Base-by-base conservation (phyloP, 1,139 yeast species). In the Pichia sp. region DNA sequence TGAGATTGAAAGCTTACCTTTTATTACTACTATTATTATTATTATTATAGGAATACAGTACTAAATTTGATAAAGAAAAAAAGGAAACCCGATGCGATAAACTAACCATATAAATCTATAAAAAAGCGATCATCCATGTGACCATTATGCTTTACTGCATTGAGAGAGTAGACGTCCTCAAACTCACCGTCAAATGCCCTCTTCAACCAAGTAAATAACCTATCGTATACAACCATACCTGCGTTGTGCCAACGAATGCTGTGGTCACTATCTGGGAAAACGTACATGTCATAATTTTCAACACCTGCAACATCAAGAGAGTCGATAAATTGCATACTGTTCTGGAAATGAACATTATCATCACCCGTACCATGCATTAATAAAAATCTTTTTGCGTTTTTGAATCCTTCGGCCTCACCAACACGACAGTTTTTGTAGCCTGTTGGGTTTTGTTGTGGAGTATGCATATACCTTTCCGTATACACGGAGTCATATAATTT, bases 291-390 rank as follows among this genome's bases (percentile, higher is more conserved):
- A 62, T 81, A 87, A 68, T 87, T 87, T 62, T 85, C 89, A 44
- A 86, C 76, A 5, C 73, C 75, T 10, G 72, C 78, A 53, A 83
- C 64, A 64, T 86, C 80, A 58, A 86, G 75, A 58, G 77, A 74
- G 65, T 87, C 93, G 53, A 87, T 66, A 26, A 87, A 72, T 65
- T 81, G 82, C 59, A 85, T 75, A 26, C 86, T 74, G 69, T 87
- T 84, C 66, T 87, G 95, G 66, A 85, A 79, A 68, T 87, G 95
- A 44, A 87, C 95, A 60, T 87, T 87, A 67, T 87, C 95, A 68
- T 87, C 95, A 19, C 92, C 93, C 1, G 88, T 80, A 8, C 95
- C 95, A 68, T 87, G 95, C 76, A 86, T 84, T 51, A 87, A 68
- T 57, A 87, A 72, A 64, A 87, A 86, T 63, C 89, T 75, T 52